Evolutionary conservation across 202 grass and related monocot genomes (phyloP).

Genomic region (Panicum virgatum): DNA sequence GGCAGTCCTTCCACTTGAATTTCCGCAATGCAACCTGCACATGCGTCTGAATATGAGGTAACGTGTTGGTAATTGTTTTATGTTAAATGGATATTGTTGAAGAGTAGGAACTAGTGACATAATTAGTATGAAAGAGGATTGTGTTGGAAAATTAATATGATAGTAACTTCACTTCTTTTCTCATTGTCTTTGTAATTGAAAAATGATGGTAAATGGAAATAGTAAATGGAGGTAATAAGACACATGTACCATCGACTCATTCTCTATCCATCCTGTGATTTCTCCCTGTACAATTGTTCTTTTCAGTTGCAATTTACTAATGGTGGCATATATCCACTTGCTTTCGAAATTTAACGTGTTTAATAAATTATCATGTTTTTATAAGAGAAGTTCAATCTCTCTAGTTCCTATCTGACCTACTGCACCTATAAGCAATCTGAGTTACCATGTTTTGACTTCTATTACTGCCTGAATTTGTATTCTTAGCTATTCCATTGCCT

Average conservation of each 20-base stretch:
- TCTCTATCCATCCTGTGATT: not conserved
- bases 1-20: conserved; percentile 98
- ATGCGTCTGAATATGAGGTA: conserved; percentile 1
- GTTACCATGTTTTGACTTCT: conserved; percentile 20
- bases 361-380: not conserved
- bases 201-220: not conserved
- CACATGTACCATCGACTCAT: not conserved
- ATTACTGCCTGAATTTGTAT: not conserved
- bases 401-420: not conserved
- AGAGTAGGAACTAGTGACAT: not conserved
- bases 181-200: not conserved
- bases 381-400: not conserved
- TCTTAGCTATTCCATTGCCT: not conserved
- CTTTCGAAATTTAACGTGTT: not conserved
- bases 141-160: not conserved
- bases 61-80: not conserved
- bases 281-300: not conserved
- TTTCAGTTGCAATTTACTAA: not conserved
- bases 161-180: not conserved
- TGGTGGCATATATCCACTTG: not conserved
- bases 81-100: not conserved
- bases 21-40: conserved; percentile 69
- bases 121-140: not conserved
- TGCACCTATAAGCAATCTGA: not conserved
- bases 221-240: not conserved